Base-by-base conservation (phyloP, 2,329 filamentous ascomycete species). In the Trichoderma sp. region DNA sequence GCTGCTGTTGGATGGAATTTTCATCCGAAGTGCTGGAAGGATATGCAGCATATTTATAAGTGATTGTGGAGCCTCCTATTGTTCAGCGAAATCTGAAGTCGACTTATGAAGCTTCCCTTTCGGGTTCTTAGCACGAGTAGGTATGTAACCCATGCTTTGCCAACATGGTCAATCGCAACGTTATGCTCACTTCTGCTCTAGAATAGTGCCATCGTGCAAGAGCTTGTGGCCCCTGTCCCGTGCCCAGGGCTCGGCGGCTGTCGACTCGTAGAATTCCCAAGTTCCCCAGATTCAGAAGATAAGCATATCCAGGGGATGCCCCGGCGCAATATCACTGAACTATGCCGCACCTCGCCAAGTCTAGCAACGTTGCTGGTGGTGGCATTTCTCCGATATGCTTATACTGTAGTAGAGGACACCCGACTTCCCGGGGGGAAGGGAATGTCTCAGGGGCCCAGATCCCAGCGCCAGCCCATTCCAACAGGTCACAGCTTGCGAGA, bases 341-440 rank as follows among this genome's bases (percentile, higher is more conserved):
- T 52, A 68, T 59, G 34, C 39, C 60, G 39, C 46, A 30, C 54
- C 46, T 59, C 55, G 54, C 54, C 68, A 66, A 69, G 68, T 59
- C 32, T 66, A 58, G 68, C 68, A 69, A 69, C 68, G 68, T 69
- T 69, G 60, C 68, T 46, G 21, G 54, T 65, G 60, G 54, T 28
- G 32, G 28, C 24, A 24, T 46, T 55, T 49, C 30, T 37, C 21
- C 37, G 37, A 58, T 59, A 67, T 59, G 28, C 10, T 28, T 37
- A 34, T 34, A 34, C 11, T 34, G 32, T 34, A 34, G 32, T 32
- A 30, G 52, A 55, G 21, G 32, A 21, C 58, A 13, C 13, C 51
- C 34, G 61, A 37, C 64, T 49, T 51, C 28, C 39, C 28, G 54
- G 43, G 30, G 52, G 55, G 16, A 21, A 37, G 39, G 28, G 64